A percentile compares a stretch with the other conserved stretches of the same genome.
These are phyloP conservation scores for Aschersonia sp. DNA, from an alignment of 2,329 filamentous ascomycete species.

Conservation along the genomic window DNA sequence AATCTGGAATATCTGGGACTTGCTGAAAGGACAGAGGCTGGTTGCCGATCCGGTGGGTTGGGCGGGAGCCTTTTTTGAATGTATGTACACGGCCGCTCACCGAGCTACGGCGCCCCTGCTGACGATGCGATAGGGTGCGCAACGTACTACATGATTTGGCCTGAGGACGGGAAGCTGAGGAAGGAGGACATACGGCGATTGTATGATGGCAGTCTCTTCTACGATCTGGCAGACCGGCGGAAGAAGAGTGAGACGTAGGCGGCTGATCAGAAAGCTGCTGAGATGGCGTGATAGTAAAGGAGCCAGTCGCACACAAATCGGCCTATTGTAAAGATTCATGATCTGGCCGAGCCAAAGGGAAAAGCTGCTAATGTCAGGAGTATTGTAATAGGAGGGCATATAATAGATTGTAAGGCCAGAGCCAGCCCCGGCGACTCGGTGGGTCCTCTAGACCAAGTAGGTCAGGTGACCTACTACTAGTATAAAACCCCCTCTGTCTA, in stretches of 20 bases:
- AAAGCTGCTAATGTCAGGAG: no score
- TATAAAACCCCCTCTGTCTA: no score
- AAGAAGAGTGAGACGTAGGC: neutral
- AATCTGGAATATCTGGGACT: slow-evolving; percentile 16
- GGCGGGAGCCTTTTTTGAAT: slow-evolving; percentile 8
- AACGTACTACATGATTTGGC: slow-evolving; percentile 35
- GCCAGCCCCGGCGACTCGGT: no score
- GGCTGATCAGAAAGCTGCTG: no score
- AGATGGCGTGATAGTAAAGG: no score
- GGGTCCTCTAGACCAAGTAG: no score
- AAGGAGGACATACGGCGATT: slow-evolving; percentile 33
- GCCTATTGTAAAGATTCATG: no score
- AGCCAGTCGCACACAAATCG: no score
- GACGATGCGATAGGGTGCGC: slow-evolving; percentile 6
- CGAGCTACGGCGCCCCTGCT: neutral
- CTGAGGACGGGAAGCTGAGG: slow-evolving; percentile 36
- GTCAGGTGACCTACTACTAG: no score
- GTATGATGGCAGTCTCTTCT: slow-evolving; percentile 10
- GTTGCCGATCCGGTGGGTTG: slow-evolving; percentile 27
- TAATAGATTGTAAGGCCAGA: no score
- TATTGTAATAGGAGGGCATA: no score
- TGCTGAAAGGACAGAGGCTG: slow-evolving; percentile 24
- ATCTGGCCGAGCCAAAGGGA: no score
- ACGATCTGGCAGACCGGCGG: slow-evolving; percentile 2
- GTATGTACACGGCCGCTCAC: slow-evolving; percentile 6